Evolutionary conservation across 208 protist genomes (phyloP).

Genomic region (Leishmania tropica): DNA sequence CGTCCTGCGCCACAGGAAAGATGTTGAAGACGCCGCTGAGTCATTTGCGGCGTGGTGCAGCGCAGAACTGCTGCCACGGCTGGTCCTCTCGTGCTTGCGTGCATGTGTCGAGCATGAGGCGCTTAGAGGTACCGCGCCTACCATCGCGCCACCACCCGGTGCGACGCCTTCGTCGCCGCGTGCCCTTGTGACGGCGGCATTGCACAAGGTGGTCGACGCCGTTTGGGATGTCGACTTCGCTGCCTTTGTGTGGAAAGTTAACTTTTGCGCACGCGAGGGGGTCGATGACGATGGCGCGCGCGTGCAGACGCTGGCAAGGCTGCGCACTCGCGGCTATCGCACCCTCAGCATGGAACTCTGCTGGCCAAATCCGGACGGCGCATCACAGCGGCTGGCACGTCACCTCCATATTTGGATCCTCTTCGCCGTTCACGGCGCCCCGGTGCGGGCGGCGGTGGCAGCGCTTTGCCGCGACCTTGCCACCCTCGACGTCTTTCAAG

Average conservation of each 20-base stretch:
- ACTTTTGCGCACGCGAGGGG: slow-evolving; percentile 7
- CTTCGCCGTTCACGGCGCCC: slow-evolving; percentile 9
- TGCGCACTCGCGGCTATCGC: slow-evolving; percentile 18
- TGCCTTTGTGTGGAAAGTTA: slow-evolving; percentile 15
- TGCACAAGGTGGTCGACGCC: slow-evolving; percentile 3
- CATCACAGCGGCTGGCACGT: neutral
- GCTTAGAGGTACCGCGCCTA: neutral
- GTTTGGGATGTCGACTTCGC: slow-evolving; percentile 26
- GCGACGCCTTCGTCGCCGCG: neutral
- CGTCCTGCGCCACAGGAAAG: neutral
- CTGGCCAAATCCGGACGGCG: neutral
- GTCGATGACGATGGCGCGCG: neutral
- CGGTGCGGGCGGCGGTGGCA: slow-evolving; percentile 8
- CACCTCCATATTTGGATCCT: slow-evolving; percentile 26
- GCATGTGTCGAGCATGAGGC: slow-evolving; percentile 6
- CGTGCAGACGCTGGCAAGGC: neutral
- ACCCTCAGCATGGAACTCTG: slow-evolving; percentile 19
- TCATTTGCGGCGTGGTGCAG: slow-evolving; percentile 18
- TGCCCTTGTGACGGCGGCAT: neutral
- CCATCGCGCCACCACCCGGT: neutral
- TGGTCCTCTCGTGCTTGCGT: slow-evolving; percentile 14
- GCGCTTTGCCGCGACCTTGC: slow-evolving; percentile 51
- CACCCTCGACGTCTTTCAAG: slow-evolving; percentile 34
- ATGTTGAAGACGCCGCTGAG: slow-evolving; percentile 12
- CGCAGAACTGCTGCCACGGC: slow-evolving; percentile 1